Evolutionary conservation across 129 eudicot genomes (phyloP), one percentile per base, ranked within the genome.

Genomic region (Erigeron canadensis): DNA sequence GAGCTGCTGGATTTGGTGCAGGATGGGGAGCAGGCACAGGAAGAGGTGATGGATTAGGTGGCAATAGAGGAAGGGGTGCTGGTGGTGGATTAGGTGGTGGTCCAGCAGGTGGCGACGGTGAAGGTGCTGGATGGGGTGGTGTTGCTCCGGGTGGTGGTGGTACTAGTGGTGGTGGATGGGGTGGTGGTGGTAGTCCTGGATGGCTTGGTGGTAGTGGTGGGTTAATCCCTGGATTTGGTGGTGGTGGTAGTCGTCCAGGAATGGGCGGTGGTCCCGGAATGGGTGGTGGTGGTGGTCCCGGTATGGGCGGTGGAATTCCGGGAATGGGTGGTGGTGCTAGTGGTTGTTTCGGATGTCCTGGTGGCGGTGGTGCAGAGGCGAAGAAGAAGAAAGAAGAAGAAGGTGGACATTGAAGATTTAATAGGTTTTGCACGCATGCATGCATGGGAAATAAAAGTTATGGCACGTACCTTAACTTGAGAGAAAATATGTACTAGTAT

Each of bases 121-220:
- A 18, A 34, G 82, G 78, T 44, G 76, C 72, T 58, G 60, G 56
- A 4, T 61, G 67, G 10, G 80, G 80, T 17, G 18, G 18, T 9
- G 63, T 54, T 46, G 70, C 41, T 45, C 40, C 61, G 1, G 70
- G 73, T 22, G 64, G 77, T 44, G 74, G 74, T 4, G 67, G 41
- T 0, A 62, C 57, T 56, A 81, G 66, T 0, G 83, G 82, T 55
- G 80, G 34, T 23, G 34, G 75, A 9, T 62, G 23, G 22, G 80
- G 83, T 11, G 75, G 83, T n/a, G 86, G 86, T 18, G 75, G 83
- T 19, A 75, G 83, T 23, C 73, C 73, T 43, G 83, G 86, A 18
- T 73, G 83, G 78, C 47, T 65, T 38, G 80, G 86, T 12, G 69
- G 77, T 23, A 63, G 71, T 10, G 67, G 84, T 22, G 43, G 69